Base-by-base conservation (phyloP, 73 alveolate species). In the Breviolum minutum region DNA sequence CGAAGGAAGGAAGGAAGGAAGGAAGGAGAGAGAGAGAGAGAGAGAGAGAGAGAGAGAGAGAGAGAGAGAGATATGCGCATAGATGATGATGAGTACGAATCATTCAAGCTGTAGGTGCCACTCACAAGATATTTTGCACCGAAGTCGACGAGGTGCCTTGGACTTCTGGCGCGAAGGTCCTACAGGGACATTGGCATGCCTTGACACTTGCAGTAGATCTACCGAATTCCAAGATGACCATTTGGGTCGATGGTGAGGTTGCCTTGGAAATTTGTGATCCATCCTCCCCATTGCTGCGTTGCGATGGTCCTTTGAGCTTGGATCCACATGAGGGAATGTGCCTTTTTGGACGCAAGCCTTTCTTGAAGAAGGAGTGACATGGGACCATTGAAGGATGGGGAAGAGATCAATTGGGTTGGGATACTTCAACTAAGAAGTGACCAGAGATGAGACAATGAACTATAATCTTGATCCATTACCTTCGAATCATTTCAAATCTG, bases 241-340 rank as follows among this genome's bases (percentile, higher is more conserved):
- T 90, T 17, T 90, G 96, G 96, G 87, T 90, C 76, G 96, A 90
- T 26, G 96, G 94, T 29, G 81, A 87, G 26, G 97, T 91, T 24
- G 97, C 97, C 66, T 64, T 91, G 97, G 97, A 91, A 79, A 71
- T 91, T 79, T 91, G 97, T 61, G 97, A 91, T 26, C 89, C 97
- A 30, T 24, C 68, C 54, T 10, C 68, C 70, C 88, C 89, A 20
- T 40, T 91, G 97, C 81, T 91, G 84, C 85, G 86, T 66, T 70
- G 96, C 74, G 97, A 91, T 22, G 97, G 97, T 3, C 97, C 97
- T 5, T 14, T 91, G 89, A 80, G 89, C 79, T 80, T 91, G 97
- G 97, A 91, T 79, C 97, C 97, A 13, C 48, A n/a, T 30, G 97
- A 91, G 32, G 97, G 97, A 22, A 83, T 91, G 69, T 91, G 97